Base-by-base conservation (phyloP, 495 filamentous ascomycete genomes). In the Aspergillus olivimuriae region DNA sequence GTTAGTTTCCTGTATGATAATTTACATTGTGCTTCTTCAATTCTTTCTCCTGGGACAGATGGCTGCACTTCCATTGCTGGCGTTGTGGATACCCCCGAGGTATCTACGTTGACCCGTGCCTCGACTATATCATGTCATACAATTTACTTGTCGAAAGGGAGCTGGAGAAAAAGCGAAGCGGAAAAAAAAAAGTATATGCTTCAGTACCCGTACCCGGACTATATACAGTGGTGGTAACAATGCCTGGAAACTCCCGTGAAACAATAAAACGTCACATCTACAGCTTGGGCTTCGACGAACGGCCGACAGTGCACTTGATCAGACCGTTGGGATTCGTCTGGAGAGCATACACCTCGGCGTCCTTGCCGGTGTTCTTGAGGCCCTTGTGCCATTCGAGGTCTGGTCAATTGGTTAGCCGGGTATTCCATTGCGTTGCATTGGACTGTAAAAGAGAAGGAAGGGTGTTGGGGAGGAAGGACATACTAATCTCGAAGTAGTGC, bases 401-500 rank as follows among this genome's bases (percentile, higher is more conserved):
- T 92, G 62, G n/a, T n/a, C 19, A 34, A 38, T 26, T 23, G 30
- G 28, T 34, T 58, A 60, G 66, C 51, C 33, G 47, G 30, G 31
- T 30, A 32, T 30, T 4, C 16, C 12, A 32, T 11, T 10, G n/a
- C 15, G 26, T 32, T 31, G 26, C 21, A 5, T 24, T 10, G 35
- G 3, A 20, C 5, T 6, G 19, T 19, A 11, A 30, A 31, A 28
- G 8, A 34, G 9, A 39, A 8, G 21, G 26, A 42, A 51, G n/a
- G n/a, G n/a, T n/a, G n/a, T n/a, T n/a, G n/a, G n/a, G n/a, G n/a
- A n/a, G 14, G 39, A 3, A 16, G 21, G 44, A 61, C 63, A 32
- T 73, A 95, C 89, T 84, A 69, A 96, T 84, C 65, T 96, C 92
- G 59, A 96, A 98, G 69, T 95, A 98, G 64, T 98, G 92, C 71